Percentiles rank a stretch among this genome's conserved stretches.
phyloP scores from a whole-genome alignment of 129 eudicot species.

The Tagetes patula region DNA sequence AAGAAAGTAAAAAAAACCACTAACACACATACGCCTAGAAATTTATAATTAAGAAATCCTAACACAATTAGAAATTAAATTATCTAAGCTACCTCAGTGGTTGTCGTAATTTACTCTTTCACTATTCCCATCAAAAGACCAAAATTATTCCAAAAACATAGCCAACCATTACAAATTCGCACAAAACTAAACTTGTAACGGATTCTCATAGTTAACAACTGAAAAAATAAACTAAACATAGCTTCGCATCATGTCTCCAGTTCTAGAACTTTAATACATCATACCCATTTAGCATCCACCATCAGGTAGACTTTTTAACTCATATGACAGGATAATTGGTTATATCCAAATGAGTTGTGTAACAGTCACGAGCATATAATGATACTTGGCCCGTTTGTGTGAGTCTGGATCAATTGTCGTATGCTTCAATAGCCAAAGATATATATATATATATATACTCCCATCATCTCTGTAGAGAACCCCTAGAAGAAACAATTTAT shows the following conservation, averaged over 20 bases:
- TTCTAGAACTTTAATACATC: neutral
- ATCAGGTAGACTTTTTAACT: constrained; percentile 5
- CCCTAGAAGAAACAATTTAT: constrained; percentile 45
- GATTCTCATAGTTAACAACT: too few species aligned
- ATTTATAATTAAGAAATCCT: neutral
- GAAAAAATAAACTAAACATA: neutral
- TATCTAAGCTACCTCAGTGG: neutral
- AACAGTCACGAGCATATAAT: constrained; percentile 15
- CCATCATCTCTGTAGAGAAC: constrained; percentile 99
- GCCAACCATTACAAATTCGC: neutral
- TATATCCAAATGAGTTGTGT: neutral
- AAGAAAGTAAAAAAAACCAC: too few species aligned
- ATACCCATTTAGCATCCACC: neutral
- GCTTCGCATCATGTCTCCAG: constrained; percentile 19
- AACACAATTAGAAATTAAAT: neutral
- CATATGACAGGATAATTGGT: neutral
- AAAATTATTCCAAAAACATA: neutral
- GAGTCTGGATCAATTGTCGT: constrained; percentile 97
- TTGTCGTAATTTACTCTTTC: neutral
- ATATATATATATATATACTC: constrained; percentile 32
- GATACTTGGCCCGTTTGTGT: constrained; percentile 98
- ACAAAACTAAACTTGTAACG: constrained; percentile 6
- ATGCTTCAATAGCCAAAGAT: constrained; percentile 91
- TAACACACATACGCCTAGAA: too few species aligned
- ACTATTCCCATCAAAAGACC: neutral